Base-by-base conservation (phyloP, 2,329 filamentous ascomycete genomes). In the Neofusicoccum laricinum region DNA sequence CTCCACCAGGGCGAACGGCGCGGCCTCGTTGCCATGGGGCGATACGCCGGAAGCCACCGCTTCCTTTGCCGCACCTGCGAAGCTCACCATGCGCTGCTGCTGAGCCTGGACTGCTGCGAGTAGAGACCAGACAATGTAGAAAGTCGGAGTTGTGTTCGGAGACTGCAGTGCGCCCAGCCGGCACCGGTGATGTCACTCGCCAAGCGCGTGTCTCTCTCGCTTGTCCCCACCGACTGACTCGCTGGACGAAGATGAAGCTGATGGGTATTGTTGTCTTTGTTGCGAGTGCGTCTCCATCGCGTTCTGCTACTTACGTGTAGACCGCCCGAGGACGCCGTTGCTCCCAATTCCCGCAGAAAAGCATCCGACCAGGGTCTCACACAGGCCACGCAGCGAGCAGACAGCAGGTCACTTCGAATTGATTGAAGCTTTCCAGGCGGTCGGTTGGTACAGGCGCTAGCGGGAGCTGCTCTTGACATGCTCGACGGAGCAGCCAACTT, bases 61-160 rank as follows among this genome's bases (percentile, higher is more conserved):
- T 40, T 49, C 58, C 45, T 57, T 66, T 66, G 68, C 55, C 53
- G 25, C 36, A 15, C 38, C 63, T 59, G 63, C 53, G 41, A 64
- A 51, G 69, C 69, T 69, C 69, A 69, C 70, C 75, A 77, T 77
- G 72, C 75, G 75, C 73, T 57, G 65, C 67, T 49, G 34, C 53
- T 59, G 41, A 38, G 25, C n/a, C 30, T 19, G 41, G 17, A 25
- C 5, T 36, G 40, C 11, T 59, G 55, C 30, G 15, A 21, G 53
- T 11, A 21, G 6, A 11, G 19, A 8, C 19, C 12, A 4, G 19
- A 46, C 36, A 25, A 10, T 25, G 7, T n/a, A n/a, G 8, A 36
- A n/a, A 59, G 55, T 45, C 55, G 55, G 55, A 46, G 55, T 25
- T 46, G 55, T 15, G 25, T 21, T 45, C 55, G 55, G 55, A 59